Percentiles rank a stretch among this genome's conserved stretches.
phyloP scores from a whole-genome alignment of 1,284 basidiomycete genomes.

The Tausonia pullulans region DNA sequence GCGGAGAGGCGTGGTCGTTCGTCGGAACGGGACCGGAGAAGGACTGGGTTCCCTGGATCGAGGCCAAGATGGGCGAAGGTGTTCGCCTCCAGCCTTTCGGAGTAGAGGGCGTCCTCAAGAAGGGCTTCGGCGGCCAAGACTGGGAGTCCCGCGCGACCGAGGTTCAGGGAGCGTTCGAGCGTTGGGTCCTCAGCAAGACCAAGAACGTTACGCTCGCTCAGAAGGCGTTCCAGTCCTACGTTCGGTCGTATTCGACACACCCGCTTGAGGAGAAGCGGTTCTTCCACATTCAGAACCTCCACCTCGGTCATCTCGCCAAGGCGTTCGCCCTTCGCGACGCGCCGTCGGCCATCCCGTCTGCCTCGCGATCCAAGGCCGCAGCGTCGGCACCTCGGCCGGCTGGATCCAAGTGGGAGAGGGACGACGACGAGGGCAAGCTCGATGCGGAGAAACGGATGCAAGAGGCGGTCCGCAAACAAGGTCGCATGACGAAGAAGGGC shows the following conservation, averaged over 20 bases:
- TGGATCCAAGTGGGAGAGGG: conserved; percentile 39
- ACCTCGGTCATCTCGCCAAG: conserved; percentile 94
- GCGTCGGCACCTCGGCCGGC: conserved; percentile 20
- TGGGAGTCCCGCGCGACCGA: conserved; percentile 81
- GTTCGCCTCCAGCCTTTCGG: conserved; percentile 50
- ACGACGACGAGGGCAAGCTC: conserved; percentile 35
- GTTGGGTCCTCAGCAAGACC: conserved; percentile 72
- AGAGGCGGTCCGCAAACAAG: conserved; percentile 70
- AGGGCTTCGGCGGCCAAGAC: conserved; percentile 71
- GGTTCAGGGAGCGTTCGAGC: conserved; percentile 87
- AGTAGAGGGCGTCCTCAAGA: conserved; percentile 58
- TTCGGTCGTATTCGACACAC: conserved; percentile 96
- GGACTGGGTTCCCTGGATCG: conserved; percentile 80
- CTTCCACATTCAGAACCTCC: conserved; percentile 86
- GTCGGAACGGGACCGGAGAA: conserved; percentile 67
- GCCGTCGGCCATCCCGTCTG: conserved; percentile 50
- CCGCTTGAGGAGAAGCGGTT: conserved; percentile 88
- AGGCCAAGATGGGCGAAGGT: conserved; percentile 54
- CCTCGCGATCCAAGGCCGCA: conserved; percentile 26
- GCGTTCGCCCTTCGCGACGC: conserved; percentile 91
- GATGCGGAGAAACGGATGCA: conserved; percentile 78
- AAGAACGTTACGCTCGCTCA: conserved; percentile 68
- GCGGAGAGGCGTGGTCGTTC: conserved; percentile 85
- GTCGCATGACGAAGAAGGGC: conserved; percentile 64
- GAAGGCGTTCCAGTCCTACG: conserved; percentile 80